Evolutionary conservation across 176 grass and related monocot species (phyloP), one percentile per base, ranked within the genome.

Genomic region (Musa itinerans): DNA sequence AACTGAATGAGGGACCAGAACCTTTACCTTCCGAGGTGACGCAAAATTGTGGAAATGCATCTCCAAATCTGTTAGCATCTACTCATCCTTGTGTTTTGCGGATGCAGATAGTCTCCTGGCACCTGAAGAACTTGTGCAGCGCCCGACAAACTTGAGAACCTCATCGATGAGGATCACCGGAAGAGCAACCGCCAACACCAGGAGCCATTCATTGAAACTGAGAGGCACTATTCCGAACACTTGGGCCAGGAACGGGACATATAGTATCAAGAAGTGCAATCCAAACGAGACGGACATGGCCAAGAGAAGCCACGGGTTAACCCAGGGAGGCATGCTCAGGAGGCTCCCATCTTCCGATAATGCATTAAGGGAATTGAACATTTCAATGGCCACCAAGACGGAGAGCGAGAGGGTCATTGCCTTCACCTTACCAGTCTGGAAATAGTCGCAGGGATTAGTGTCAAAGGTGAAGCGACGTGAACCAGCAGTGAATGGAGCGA

Each of bases 351-450:
- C 94, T 79, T 98, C 94, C 1, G 90, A 93, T 54, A 98, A 86
- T 43, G 94, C 94, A 49, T 98, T 98, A 19, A 98, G 88, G 0
- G 94, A 93, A 80, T 98, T 98, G 76, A 98, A 93, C 94, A 98
- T 98, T 84, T 98, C 94, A 3, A 98, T 98, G 0, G 94, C 94
- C 79, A 93, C 94, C 16, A 98, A 72, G 25, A 93, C 94, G 0
- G 94, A 93, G 10, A 98, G 69, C 0, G 94, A 93, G 10, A 98
- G 88, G 0, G 94, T 98, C 6, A 86, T 98, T 0, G 94, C 96
- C 81, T 99, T 99, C 71, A 99, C 96, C 84, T 99, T 99, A 64
- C 96, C 96, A 2, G 81, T 26, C 27, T 89, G 83, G 65, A 99
- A 99, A 65, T 99, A 99, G n/a, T 99, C 96, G 11, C 96, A 99